Percentiles rank a stretch among this genome's conserved stretches.
phyloP scores from a whole-genome alignment of 2,329 filamentous ascomycete species.

The Aspergillus thermomutatus region DNA sequence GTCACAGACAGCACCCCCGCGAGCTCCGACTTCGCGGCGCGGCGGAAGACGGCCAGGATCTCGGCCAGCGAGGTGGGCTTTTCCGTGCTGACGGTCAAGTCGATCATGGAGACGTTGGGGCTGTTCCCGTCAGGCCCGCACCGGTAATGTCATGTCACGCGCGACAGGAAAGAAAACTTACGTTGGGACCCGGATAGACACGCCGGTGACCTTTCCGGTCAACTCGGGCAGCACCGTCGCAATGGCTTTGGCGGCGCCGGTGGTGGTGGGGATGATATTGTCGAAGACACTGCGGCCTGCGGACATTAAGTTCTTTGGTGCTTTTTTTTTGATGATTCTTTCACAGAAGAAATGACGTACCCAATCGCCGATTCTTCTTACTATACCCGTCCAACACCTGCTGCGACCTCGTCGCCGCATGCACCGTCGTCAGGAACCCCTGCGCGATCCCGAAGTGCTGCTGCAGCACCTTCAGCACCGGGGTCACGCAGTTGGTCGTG shows the following conservation, averaged over 20 bases:
- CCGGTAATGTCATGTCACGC: background rate
- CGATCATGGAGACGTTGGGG: conserved; percentile 93
- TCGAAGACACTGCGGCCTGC: conserved; percentile 89
- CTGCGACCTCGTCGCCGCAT: conserved; percentile 30
- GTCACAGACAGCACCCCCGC: conserved; percentile 78
- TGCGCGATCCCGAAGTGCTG: conserved; percentile 28
- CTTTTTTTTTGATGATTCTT: too few species aligned
- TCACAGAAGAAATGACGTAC: too few species aligned
- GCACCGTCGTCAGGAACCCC: conserved; percentile 31
- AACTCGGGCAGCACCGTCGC: conserved; percentile 91
- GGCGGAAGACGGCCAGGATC: conserved; percentile 23
- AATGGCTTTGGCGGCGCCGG: conserved; percentile 92
- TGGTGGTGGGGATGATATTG: conserved; percentile 95
- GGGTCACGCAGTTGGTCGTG: conserved; percentile 33
- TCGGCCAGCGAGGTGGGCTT: conserved; percentile 56
- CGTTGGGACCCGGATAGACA: conserved; percentile 92
- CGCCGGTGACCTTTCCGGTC: conserved; percentile 94
- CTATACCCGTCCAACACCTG: conserved; percentile 34
- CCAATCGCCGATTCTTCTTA: conserved; percentile 31
- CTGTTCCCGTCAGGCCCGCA: too few species aligned
- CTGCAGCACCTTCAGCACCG: conserved; percentile 30
- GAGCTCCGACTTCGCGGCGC: conserved; percentile 39
- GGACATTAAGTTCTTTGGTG: too few species aligned
- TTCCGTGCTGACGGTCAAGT: conserved; percentile 82
- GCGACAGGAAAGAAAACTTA: conserved; percentile 8